Evolutionary conservation across 2,329 filamentous ascomycete species (phyloP).

Genomic region (Sarocladiaceae sp.): DNA sequence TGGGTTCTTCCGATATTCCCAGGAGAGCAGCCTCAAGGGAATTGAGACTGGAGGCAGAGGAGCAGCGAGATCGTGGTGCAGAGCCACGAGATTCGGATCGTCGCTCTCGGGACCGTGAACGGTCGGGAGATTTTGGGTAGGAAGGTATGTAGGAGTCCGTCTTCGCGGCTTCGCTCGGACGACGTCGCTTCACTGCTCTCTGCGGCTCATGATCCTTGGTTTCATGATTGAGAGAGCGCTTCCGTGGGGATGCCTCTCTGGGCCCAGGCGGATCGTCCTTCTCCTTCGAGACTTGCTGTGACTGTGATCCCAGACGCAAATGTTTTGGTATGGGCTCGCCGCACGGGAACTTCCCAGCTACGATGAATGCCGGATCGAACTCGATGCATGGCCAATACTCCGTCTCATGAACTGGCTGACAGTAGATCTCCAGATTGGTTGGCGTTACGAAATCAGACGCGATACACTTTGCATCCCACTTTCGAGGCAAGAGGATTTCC

Average conservation of each 20-base stretch:
- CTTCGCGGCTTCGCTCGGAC: not conserved
- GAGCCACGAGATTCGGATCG: not conserved
- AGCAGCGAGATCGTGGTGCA: not conserved
- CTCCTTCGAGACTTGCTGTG: not conserved
- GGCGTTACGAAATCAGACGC: slow-evolving; percentile 40
- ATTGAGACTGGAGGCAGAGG: slow-evolving; percentile 11
- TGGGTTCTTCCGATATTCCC: not conserved
- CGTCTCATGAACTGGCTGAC: slow-evolving; percentile 35
- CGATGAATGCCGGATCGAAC: slow-evolving; percentile 39
- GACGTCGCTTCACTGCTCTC: not conserved
- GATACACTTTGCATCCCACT: slow-evolving; percentile 37
- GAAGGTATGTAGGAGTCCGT: not conserved
- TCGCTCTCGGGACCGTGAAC: not conserved
- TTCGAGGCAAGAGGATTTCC: slow-evolving; percentile 40
- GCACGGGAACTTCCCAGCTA: not conserved
- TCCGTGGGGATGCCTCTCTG: not conserved
- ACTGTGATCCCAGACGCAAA: slow-evolving; percentile 13
- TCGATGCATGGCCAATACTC: slow-evolving; percentile 35
- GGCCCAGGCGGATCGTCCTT: not conserved
- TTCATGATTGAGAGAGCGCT: not conserved
- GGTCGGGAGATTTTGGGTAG: not conserved
- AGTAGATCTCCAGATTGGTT: slow-evolving; percentile 38
- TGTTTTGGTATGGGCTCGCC: slow-evolving; percentile 2
- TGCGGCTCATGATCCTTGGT: not conserved
- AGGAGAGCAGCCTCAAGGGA: slow-evolving; percentile 12